Evolutionary conservation across 331 rosid genomes (phyloP).

Genomic region (Erythrophleum ivorense): DNA sequence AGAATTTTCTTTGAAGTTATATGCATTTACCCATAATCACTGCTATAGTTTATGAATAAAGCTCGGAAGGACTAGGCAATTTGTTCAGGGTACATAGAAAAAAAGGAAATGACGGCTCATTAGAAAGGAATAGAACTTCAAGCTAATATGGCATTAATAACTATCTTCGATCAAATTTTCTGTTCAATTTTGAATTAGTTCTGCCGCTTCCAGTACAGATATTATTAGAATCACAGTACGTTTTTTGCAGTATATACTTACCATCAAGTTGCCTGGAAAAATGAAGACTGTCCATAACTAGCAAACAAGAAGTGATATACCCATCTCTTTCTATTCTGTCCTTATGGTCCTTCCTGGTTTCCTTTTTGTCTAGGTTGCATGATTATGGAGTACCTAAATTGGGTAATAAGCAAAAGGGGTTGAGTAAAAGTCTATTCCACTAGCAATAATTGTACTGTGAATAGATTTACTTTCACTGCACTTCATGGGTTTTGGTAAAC

Average conservation of each 20-base stretch:
- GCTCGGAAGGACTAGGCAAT: neutral
- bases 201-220: neutral
- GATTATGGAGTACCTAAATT: neutral
- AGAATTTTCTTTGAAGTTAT: neutral
- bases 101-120: too few relatives aligned
- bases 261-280: slow-evolving; percentile 39
- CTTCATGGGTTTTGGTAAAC: slow-evolving; percentile 35
- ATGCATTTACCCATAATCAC: neutral
- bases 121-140: neutral
- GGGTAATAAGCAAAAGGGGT: neutral
- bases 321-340: too few relatives aligned
- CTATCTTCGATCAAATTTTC: neutral
- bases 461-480: neutral
- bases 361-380: slow-evolving; percentile 10
- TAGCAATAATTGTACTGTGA: neutral
- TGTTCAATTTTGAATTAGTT: slow-evolving; percentile 12
- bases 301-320: neutral
- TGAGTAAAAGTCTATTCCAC: neutral
- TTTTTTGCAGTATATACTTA: slow-evolving; percentile 9
- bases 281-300: slow-evolving; percentile 30
- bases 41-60: neutral
- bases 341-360: slow-evolving; percentile 13
- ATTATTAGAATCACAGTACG: slow-evolving; percentile 4
- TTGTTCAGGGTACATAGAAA: neutral
- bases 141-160: neutral